These are phyloP conservation scores for Ceratocystis cubensis DNA, from an alignment of 2,329 filamentous ascomycete species.

Conservation along the genomic window DNA sequence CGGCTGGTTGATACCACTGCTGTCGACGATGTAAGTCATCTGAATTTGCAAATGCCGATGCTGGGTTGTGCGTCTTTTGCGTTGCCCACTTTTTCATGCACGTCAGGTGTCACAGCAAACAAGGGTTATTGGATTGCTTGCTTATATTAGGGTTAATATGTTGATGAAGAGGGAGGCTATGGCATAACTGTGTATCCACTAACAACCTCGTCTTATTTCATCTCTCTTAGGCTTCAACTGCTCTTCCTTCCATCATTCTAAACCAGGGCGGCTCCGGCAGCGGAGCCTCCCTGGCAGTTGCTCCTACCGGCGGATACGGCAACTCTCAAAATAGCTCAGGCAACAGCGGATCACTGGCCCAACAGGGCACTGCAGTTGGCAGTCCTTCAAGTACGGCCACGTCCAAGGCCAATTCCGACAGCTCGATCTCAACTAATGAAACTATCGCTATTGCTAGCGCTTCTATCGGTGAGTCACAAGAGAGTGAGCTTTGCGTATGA, in stretches of 20 bases:
- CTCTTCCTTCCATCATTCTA: not conserved
- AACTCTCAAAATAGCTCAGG: not conserved
- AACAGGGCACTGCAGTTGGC: not conserved
- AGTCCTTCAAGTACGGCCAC: not conserved
- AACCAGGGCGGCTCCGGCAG: not conserved
- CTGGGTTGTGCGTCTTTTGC: not conserved
- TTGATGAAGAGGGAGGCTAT: not conserved
- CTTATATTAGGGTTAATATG: not conserved
- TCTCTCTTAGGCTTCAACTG: not conserved
- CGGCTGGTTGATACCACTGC: not conserved
- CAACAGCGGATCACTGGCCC: not conserved
- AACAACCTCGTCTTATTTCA: not conserved
- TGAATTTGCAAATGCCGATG: not conserved
- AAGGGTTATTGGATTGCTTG: not conserved
- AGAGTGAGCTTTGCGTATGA: not conserved
- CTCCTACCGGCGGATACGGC: not conserved
- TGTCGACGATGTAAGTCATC: conserved; percentile 1
- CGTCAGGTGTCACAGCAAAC: not conserved
- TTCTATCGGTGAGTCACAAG: conserved; percentile 14
- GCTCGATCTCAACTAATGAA: conserved; percentile 14
- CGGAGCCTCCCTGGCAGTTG: not conserved
- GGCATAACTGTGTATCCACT: not conserved
- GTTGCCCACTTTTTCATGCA: conserved; percentile 1
- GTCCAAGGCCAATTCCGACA: conserved; percentile 2
- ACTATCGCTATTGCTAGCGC: conserved; percentile 18